Percentiles rank a stretch among this genome's conserved stretches.
phyloP scores from a whole-genome alignment of 2,329 filamentous ascomycete genomes.

The Trichophyton schoenleinii region DNA sequence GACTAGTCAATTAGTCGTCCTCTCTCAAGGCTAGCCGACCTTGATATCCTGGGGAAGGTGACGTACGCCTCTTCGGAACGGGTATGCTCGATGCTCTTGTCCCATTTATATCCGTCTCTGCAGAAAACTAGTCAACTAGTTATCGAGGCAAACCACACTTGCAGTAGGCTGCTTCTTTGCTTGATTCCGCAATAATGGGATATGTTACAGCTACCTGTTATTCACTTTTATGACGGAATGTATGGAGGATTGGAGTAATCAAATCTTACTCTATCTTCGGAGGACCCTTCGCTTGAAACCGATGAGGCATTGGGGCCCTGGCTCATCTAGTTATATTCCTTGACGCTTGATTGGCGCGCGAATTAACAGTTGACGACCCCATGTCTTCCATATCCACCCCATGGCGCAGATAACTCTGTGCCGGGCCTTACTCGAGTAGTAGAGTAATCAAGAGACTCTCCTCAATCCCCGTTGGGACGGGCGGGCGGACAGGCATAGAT shows the following conservation, averaged over 20 bases:
- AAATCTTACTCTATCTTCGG: neutral
- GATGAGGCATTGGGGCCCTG: neutral
- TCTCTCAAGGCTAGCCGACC: neutral
- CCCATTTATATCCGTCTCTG: constrained; percentile 2
- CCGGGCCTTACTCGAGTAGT: neutral
- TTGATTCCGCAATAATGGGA: neutral
- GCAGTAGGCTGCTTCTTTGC: neutral
- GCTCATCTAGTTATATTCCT: neutral
- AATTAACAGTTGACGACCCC: neutral
- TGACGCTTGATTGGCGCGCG: neutral
- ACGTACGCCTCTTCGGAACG: neutral
- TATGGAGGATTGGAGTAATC: neutral
- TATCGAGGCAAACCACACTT: neutral
- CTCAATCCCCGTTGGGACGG: neutral
- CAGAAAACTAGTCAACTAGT: neutral
- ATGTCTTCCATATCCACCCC: neutral
- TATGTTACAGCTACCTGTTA: neutral
- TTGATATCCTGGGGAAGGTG: neutral
- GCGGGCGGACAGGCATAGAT: neutral
- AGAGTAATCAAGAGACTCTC: neutral
- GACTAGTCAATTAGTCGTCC: neutral
- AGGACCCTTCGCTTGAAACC: neutral
- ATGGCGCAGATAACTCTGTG: neutral
- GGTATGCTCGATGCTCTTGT: constrained; percentile 1
- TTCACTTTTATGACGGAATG: neutral